These are phyloP conservation scores for Paramecium octaurelia DNA, from an alignment of 73 alveolate species.

Conservation along the genomic window DNA sequence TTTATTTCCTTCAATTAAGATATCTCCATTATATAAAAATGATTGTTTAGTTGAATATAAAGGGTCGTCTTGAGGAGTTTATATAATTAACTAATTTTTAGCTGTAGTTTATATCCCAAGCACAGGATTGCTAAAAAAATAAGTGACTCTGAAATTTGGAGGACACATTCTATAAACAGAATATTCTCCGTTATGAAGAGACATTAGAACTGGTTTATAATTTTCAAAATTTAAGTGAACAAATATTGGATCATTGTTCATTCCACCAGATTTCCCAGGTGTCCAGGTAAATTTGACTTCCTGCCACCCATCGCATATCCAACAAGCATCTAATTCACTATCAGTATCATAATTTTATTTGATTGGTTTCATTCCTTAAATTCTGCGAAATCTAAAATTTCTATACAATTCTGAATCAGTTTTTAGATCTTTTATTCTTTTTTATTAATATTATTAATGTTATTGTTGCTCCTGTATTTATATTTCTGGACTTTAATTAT, in stretches of 20 bases:
- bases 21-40: conserved; percentile 45
- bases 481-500: not conserved
- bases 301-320: conserved; percentile 66
- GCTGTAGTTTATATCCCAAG: conserved; percentile 11
- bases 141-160: conserved; percentile 23
- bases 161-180: conserved; percentile 56
- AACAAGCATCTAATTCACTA: conserved; percentile 34
- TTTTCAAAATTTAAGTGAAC: conserved; percentile 51
- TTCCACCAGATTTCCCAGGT: conserved; percentile 40
- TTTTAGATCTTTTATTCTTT: not conserved
- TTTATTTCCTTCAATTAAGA: conserved; percentile 4
- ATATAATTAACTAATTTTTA: not conserved
- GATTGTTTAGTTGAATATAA: not conserved
- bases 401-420: not conserved
- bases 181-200: conserved; percentile 25
- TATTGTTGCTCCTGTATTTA: not conserved
- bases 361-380: conserved; percentile 11
- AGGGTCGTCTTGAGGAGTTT: conserved; percentile 6
- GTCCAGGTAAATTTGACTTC: conserved; percentile 51
- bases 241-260: conserved; percentile 54
- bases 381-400: not conserved
- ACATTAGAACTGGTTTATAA: conserved; percentile 47
- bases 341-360: not conserved
- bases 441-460: not conserved
- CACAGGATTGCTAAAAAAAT: conserved; percentile 56